Conservation (phyloP, 306 rosid species). For the Neltuma alba region DNA sequence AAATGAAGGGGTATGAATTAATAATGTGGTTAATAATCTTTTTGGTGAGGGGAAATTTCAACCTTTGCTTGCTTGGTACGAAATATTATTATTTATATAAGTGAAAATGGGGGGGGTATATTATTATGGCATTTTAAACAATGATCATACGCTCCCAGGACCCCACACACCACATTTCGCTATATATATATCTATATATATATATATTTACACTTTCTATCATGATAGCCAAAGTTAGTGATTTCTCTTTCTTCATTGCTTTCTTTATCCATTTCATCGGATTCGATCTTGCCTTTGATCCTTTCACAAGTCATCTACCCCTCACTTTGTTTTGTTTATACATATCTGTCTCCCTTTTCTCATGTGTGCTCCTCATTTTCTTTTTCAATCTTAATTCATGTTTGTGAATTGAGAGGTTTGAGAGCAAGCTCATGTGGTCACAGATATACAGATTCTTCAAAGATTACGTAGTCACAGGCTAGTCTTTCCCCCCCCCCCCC, state of each 20-base stretch:
- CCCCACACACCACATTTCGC: conserved; percentile 48
- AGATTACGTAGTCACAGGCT: too few species aligned
- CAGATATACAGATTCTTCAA: too few species aligned
- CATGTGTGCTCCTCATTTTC: background rate
- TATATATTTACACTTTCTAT: conserved; percentile 12
- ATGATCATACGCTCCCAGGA: conserved; percentile 34
- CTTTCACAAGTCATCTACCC: conserved; percentile 40
- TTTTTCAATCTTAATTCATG: background rate
- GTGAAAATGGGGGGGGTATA: background rate
- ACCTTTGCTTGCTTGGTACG: conserved; percentile 65
- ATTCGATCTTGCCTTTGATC: conserved; percentile 56
- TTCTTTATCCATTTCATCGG: conserved; percentile 45
- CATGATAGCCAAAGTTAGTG: conserved; percentile 30
- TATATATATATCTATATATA: too few species aligned
- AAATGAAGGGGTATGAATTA: background rate
- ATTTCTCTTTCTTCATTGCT: background rate
- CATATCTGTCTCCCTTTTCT: background rate
- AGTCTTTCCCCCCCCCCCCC: too few species aligned
- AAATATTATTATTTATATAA: conserved; percentile 28
- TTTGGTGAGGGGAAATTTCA: conserved; percentile 12
- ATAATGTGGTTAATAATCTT: conserved; percentile 8
- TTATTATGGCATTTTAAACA: conserved; percentile 3
- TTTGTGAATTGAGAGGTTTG: background rate
- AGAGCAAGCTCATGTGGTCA: background rate
- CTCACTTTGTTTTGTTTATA: background rate